A percentile compares a stretch with the other conserved stretches of the same genome.
These are phyloP conservation scores for Hyaloscypha finlandica DNA, from an alignment of 495 filamentous ascomycete genomes.

Conservation along the genomic window DNA sequence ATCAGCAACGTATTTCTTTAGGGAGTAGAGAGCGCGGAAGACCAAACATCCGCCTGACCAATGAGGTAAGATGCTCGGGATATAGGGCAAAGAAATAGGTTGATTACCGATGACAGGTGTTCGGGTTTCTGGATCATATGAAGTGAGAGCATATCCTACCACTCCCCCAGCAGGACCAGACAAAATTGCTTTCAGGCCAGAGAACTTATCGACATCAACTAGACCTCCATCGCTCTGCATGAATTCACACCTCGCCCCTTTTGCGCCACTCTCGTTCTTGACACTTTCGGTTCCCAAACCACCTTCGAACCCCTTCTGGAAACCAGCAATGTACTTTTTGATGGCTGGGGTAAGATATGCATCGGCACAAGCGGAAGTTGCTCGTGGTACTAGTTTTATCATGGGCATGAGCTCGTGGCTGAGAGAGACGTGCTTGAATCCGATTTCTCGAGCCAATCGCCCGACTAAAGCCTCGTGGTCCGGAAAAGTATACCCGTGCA, in stretches of 20 bases:
- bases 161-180: constrained; percentile 83
- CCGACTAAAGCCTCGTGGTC: constrained; percentile 72
- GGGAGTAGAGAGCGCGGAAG: too few species aligned
- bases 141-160: constrained; percentile 90
- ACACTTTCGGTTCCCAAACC: constrained; percentile 70
- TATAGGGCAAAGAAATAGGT: too few species aligned
- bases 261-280: constrained; percentile 53
- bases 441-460: constrained; percentile 67
- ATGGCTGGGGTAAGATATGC: constrained; percentile 96
- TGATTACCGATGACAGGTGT: constrained; percentile 70
- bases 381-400: constrained; percentile 86
- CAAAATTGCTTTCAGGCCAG: constrained; percentile 73
- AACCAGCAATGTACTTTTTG: constrained; percentile 91
- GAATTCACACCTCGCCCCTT: constrained; percentile 73
- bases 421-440: constrained; percentile 73
- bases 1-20: too few species aligned
- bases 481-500: constrained; percentile 82
- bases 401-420: constrained; percentile 87
- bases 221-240: constrained; percentile 86
- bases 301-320: constrained; percentile 73
- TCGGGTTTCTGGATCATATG: constrained; percentile 71
- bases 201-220: constrained; percentile 74
- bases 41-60: too few species aligned
- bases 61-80: too few species aligned
- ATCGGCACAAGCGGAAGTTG: constrained; percentile 91